These are phyloP conservation scores for Scutellaria baicalensis DNA, from an alignment of 257 asterid genomes.

Conservation along the genomic window DNA sequence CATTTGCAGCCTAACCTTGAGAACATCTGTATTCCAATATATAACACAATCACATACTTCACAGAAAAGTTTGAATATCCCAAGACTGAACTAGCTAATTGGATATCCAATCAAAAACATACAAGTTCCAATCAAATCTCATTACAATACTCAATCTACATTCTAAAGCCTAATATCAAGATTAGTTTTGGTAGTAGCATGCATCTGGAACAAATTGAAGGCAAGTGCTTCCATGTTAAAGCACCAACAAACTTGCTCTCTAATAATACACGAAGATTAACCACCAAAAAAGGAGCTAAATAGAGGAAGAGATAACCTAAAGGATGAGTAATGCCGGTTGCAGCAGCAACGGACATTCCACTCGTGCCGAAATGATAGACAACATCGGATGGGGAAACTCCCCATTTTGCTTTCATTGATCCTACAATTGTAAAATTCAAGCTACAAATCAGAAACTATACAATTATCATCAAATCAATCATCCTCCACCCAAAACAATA, in stretches of 20 bases:
- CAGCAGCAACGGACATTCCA: constrained; percentile 87
- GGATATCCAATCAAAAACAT: neutral
- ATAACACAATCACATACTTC: constrained; percentile 22
- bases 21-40: constrained; percentile 63
- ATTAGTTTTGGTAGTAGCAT: neutral
- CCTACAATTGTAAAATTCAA: constrained; percentile 22
- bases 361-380: constrained; percentile 75
- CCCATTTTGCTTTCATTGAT: constrained; percentile 33
- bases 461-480: neutral
- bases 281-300: neutral
- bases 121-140: neutral
- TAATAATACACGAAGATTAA: neutral
- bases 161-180: neutral
- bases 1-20: constrained; percentile 98
- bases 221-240: neutral
- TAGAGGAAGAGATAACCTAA: constrained; percentile 42
- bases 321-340: constrained; percentile 90
- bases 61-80: neutral
- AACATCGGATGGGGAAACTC: constrained; percentile 52
- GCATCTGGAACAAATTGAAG: neutral
- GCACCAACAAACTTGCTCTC: neutral
- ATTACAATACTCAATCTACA: neutral
- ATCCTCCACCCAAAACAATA: no score
- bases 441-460: neutral
- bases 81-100: neutral